phyloP scores from a whole-genome alignment of 2,329 filamentous ascomycete species.

The Bipolaris sorokiniana region DNA sequence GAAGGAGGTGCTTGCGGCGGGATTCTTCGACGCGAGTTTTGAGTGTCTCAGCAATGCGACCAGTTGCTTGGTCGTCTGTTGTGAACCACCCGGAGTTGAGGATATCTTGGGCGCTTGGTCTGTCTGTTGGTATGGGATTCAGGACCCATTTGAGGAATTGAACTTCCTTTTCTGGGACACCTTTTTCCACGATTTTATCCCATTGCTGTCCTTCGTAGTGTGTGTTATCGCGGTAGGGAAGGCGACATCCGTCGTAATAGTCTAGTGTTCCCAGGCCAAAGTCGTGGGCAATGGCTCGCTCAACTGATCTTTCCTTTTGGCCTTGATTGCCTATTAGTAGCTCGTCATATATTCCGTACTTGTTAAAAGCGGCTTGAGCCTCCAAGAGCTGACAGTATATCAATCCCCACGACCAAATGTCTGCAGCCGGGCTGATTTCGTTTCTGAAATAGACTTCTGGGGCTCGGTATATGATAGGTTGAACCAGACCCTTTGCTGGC shows the following conservation, averaged over 20 bases:
- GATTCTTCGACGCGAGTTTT: not conserved
- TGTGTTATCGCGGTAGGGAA: constrained; percentile 9
- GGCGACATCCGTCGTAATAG: constrained; percentile 13
- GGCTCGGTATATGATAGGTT: constrained; percentile 19
- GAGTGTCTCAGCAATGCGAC: not conserved
- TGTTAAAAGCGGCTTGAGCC: constrained; percentile 15
- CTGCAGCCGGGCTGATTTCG: constrained; percentile 15
- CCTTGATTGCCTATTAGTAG: constrained; percentile 6
- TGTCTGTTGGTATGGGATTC: constrained; percentile 13
- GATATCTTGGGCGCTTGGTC: constrained; percentile 10
- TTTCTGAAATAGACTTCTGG: constrained; percentile 20
- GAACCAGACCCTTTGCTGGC: constrained; percentile 17
- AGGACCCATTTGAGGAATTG: constrained; percentile 15
- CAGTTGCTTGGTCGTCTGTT: constrained; percentile 3
- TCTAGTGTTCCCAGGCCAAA: constrained; percentile 7
- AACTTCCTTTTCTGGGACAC: constrained; percentile 14
- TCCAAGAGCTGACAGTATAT: constrained; percentile 20
- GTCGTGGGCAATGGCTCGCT: constrained; percentile 16
- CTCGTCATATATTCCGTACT: constrained; percentile 18
- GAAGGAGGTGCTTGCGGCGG: not conserved
- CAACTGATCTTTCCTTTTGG: constrained; percentile 13
- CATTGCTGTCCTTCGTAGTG: constrained; percentile 18
- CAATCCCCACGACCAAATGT: constrained; percentile 19
- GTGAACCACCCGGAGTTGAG: constrained; percentile 12
- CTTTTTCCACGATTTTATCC: constrained; percentile 9